Evolutionary conservation across 2,329 filamentous ascomycete genomes (phyloP).

Genomic region (Aspergillus sp.): DNA sequence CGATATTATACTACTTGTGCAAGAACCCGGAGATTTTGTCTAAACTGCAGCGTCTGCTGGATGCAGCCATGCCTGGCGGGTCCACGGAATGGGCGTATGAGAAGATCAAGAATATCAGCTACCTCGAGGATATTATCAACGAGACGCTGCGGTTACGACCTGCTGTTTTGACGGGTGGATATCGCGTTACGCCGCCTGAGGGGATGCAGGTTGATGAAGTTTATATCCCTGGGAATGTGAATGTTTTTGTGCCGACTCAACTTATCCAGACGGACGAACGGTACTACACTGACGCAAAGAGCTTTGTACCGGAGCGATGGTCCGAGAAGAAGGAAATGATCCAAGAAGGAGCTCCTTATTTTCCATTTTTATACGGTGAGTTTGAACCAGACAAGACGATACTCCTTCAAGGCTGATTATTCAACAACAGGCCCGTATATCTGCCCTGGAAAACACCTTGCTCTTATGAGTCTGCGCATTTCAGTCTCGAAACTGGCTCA

Average conservation of each 20-base stretch:
- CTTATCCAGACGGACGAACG: constrained; percentile 28
- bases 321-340: constrained; percentile 21
- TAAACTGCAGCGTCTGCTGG: constrained; percentile 33
- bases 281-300: constrained; percentile 17
- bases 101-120: constrained; percentile 80
- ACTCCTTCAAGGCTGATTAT: no score
- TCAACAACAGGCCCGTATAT: constrained; percentile 24
- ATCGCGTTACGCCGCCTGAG: constrained; percentile 29
- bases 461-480: constrained; percentile 31
- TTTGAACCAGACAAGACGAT: background rate
- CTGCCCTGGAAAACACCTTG: constrained; percentile 33
- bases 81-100: constrained; percentile 59
- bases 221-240: constrained; percentile 28
- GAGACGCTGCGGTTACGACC: constrained; percentile 57
- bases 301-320: constrained; percentile 36
- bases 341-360: constrained; percentile 23
- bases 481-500: constrained; percentile 20
- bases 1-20: constrained; percentile 33
- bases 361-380: constrained; percentile 25
- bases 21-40: constrained; percentile 25
- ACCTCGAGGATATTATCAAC: constrained; percentile 66
- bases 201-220: constrained; percentile 29
- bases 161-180: constrained; percentile 15
- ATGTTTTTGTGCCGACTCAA: background rate
- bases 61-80: constrained; percentile 27